A percentile compares a stretch with the other conserved stretches of the same genome.
These are phyloP conservation scores for Astrephomene gubernaculifera DNA, from an alignment of 139 green algal genomes.

Conservation along the genomic window DNA sequence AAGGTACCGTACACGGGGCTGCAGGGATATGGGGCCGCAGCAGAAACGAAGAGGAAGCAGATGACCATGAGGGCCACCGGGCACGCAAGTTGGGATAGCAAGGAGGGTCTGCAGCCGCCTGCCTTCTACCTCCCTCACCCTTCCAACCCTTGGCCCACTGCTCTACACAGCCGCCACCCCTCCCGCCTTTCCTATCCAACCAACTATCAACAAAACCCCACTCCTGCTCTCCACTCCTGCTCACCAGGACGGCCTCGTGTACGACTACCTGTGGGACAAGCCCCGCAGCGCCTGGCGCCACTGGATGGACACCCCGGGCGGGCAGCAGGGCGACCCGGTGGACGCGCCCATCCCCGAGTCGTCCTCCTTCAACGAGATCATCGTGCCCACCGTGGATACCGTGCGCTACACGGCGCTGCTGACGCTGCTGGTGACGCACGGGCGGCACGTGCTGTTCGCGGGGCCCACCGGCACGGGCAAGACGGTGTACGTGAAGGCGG, in stretches of 20 bases:
- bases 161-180: too few relatives aligned
- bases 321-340: neutral
- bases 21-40: too few relatives aligned
- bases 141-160: too few relatives aligned
- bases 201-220: too few relatives aligned
- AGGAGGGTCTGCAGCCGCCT: too few relatives aligned
- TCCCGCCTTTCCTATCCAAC: too few relatives aligned
- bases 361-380: slow-evolving; percentile 64
- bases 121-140: too few relatives aligned
- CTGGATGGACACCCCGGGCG: slow-evolving; percentile 68
- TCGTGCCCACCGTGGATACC: slow-evolving; percentile 81
- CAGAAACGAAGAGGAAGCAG: too few relatives aligned
- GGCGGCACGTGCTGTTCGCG: slow-evolving; percentile 67
- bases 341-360: slow-evolving; percentile 41
- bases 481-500: slow-evolving; percentile 77
- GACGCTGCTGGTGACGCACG: slow-evolving; percentile 56
- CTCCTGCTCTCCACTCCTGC: too few relatives aligned
- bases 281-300: slow-evolving; percentile 54
- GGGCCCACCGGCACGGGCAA: slow-evolving; percentile 79
- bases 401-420: slow-evolving; percentile 72
- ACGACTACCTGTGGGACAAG: slow-evolving; percentile 80
- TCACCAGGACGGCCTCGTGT: slow-evolving; percentile 65
- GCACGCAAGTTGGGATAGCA: too few relatives aligned
- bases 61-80: too few relatives aligned
- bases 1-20: too few relatives aligned